phyloP scores from a whole-genome alignment of 192 early-diverging fungal species.

The Coemansia sp. region DNA sequence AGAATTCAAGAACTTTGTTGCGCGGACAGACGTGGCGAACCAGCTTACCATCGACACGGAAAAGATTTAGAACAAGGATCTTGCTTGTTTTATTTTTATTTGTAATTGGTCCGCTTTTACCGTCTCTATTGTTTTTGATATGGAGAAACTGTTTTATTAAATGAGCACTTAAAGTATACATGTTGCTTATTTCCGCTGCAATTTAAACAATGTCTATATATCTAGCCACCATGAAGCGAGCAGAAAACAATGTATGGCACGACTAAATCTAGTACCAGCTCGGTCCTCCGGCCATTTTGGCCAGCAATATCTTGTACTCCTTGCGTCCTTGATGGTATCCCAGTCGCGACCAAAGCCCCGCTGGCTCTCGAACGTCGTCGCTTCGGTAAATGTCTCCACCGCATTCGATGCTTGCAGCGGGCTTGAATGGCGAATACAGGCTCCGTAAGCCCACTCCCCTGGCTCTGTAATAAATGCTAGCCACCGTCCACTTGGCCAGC shows the following conservation, averaged over 20 bases:
- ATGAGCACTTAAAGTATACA: no score
- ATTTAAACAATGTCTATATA: no score
- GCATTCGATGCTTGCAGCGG: not conserved
- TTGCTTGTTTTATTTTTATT: not conserved
- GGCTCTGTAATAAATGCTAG: not conserved
- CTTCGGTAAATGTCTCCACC: not conserved
- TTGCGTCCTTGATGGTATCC: conserved; percentile 31
- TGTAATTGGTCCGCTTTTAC: no score
- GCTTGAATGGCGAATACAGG: not conserved
- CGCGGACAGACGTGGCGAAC: conserved; percentile 91
- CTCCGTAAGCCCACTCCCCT: not conserved
- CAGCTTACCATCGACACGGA: conserved; percentile 86
- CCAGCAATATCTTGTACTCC: conserved; percentile 30
- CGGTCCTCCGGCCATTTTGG: conserved; percentile 19
- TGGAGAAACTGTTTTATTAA: no score
- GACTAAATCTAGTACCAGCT: conserved; percentile 24
- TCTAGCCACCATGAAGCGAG: no score
- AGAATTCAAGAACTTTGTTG: conserved; percentile 94
- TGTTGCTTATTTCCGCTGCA: no score
- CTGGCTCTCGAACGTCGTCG: not conserved
- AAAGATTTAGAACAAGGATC: conserved; percentile 27
- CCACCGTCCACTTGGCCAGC: not conserved
- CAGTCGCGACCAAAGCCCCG: conserved; percentile 27
- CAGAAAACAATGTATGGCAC: no score
- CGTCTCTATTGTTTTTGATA: no score